These are phyloP conservation scores for Royoungia palumana DNA, from an alignment of 768 basidiomycete species.

Conservation along the genomic window DNA sequence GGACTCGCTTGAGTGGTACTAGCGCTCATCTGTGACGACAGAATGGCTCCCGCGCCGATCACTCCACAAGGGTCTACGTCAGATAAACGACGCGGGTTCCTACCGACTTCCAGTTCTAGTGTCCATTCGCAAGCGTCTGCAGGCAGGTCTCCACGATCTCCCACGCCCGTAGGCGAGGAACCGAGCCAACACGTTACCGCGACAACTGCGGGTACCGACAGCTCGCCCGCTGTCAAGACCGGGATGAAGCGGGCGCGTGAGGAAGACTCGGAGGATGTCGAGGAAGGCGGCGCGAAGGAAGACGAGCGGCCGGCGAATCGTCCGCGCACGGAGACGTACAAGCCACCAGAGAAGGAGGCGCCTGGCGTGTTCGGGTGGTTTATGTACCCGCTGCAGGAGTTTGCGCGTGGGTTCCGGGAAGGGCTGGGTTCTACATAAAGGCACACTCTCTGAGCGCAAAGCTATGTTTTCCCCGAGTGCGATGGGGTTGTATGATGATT, in stretches of 20 bases:
- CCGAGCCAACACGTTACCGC: constrained; percentile 35
- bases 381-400: constrained; percentile 58
- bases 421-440: constrained; percentile 39
- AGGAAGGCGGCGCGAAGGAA: constrained; percentile 31
- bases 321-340: constrained; percentile 47
- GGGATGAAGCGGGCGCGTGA: constrained; percentile 52
- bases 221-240: constrained; percentile 15
- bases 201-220: constrained; percentile 35
- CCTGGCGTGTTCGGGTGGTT: constrained; percentile 58
- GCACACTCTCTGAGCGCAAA: not conserved
- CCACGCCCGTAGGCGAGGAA: constrained; percentile 11
- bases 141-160: constrained; percentile 11
- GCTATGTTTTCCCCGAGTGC: constrained; percentile 2
- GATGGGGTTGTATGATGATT: constrained; percentile 11
- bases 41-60: constrained; percentile 18
- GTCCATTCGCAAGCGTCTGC: constrained; percentile 14
- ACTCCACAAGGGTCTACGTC: constrained; percentile 18
- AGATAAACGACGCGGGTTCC: constrained; percentile 12
- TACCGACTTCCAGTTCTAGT: constrained; percentile 19
- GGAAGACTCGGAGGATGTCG: constrained; percentile 35
- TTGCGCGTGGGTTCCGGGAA: constrained; percentile 66
- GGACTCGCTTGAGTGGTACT: not conserved
- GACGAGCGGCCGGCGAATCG: constrained; percentile 49
- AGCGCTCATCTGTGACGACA: constrained; percentile 10
- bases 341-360: constrained; percentile 41